Evolutionary conservation across 192 early-diverging fungal species (phyloP).

Genomic region (Coemansia biformis): DNA sequence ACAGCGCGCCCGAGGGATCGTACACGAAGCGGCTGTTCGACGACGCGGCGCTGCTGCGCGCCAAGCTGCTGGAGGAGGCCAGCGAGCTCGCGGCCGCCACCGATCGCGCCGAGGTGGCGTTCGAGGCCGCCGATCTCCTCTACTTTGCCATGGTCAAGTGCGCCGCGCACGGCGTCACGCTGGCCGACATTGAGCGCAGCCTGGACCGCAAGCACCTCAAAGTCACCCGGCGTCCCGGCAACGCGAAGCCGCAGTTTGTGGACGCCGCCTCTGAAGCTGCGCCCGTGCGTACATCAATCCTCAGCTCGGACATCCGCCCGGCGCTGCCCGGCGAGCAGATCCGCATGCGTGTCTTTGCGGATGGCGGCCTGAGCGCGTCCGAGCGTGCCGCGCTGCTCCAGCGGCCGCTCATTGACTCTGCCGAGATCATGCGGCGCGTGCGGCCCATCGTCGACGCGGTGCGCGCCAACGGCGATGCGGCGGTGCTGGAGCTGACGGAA

Average conservation of each 20-base stretch:
- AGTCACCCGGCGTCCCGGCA: slow-evolving; percentile 79
- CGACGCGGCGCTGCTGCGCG: slow-evolving; percentile 69
- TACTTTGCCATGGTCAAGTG: slow-evolving; percentile 93
- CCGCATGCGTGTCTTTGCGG: slow-evolving; percentile 66
- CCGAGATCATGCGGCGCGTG: slow-evolving; percentile 81
- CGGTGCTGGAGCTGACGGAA: slow-evolving; percentile 74
- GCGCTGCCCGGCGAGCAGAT: slow-evolving; percentile 55
- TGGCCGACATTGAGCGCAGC: slow-evolving; percentile 83
- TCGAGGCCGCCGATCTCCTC: slow-evolving; percentile 92
- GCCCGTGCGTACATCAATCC: slow-evolving; percentile 34
- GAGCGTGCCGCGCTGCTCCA: slow-evolving; percentile 65
- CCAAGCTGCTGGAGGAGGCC: slow-evolving; percentile 97
- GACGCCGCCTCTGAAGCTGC: slow-evolving; percentile 5
- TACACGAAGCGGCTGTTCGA: slow-evolving; percentile 88
- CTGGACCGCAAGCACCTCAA: slow-evolving; percentile 79
- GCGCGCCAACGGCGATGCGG: slow-evolving; percentile 74
- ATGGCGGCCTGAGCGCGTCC: slow-evolving; percentile 45
- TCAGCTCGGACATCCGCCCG: slow-evolving; percentile 22
- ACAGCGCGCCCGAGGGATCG: slow-evolving; percentile 75
- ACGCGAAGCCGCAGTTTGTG: slow-evolving; percentile 84
- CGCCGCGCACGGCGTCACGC: slow-evolving; percentile 68
- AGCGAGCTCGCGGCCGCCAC: slow-evolving; percentile 82
- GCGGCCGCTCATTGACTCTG: slow-evolving; percentile 89
- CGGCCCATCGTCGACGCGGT: slow-evolving; percentile 88
- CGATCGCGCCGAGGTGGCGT: slow-evolving; percentile 73